A percentile compares a stretch with the other conserved stretches of the same genome.
These are phyloP conservation scores for Xylaria sp. DNA, from an alignment of 2,329 filamentous ascomycete species.

Conservation along the genomic window DNA sequence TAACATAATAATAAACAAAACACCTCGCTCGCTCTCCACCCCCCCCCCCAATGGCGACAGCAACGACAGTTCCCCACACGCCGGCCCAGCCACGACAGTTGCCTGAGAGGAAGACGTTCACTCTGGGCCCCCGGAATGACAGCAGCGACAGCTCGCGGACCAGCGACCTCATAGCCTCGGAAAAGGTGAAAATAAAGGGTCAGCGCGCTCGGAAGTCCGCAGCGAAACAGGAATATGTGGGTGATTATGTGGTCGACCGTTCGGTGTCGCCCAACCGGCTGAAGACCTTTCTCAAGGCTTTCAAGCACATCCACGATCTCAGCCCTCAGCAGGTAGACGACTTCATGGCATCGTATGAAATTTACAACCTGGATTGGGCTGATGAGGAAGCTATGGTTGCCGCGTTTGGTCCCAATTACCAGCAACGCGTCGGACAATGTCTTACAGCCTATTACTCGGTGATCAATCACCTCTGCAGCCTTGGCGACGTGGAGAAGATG, in stretches of 20 bases:
- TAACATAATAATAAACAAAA: not conserved
- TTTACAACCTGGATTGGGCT: conserved; percentile 67
- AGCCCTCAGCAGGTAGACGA: conserved; percentile 63
- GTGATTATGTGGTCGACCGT: conserved; percentile 52
- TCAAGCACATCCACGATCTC: conserved; percentile 61
- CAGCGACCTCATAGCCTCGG: conserved; percentile 49
- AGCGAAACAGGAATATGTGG: conserved; percentile 30
- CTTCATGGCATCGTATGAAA: conserved; percentile 67
- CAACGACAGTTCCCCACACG: conserved; percentile 16
- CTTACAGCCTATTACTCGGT: conserved; percentile 65
- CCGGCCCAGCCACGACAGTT: conserved; percentile 5
- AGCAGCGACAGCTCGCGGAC: conserved; percentile 51
- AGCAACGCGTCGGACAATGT: conserved; percentile 62
- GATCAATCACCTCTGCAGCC: conserved; percentile 65
- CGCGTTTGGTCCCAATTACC: conserved; percentile 61
- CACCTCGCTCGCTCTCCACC: not conserved
- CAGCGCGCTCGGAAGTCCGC: conserved; percentile 26
- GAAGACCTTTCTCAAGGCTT: conserved; percentile 62
- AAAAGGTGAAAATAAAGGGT: conserved; percentile 46
- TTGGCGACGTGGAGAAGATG: conserved; percentile 69
- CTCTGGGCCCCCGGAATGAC: conserved; percentile 42
- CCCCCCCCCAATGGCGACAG: conserved; percentile 30
- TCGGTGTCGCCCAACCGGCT: conserved; percentile 60
- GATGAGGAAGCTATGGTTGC: conserved; percentile 61
- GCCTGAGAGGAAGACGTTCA: conserved; percentile 25